These are phyloP conservation scores for Pleurotus sapidus DNA, from an alignment of 768 basidiomycete genomes.

Conservation along the genomic window DNA sequence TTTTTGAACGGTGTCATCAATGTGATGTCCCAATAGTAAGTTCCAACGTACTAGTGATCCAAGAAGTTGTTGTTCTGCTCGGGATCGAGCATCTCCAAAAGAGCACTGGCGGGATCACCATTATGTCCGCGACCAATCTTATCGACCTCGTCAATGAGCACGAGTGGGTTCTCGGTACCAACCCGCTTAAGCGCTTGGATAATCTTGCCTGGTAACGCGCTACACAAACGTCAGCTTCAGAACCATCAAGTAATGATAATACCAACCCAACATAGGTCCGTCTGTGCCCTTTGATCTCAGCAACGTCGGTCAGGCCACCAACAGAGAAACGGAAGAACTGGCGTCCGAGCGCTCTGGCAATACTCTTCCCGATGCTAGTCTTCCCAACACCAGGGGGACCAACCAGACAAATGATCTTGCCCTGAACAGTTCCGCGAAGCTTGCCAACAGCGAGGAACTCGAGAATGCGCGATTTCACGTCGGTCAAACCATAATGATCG, in stretches of 20 bases:
- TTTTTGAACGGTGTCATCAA: constrained; percentile 24
- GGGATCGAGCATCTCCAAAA: constrained; percentile 91
- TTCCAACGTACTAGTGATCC: constrained; percentile 83
- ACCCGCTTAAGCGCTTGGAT: constrained; percentile 93
- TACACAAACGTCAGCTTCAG: constrained; percentile 19
- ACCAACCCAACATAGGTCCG: constrained; percentile 92
- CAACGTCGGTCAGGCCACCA: constrained; percentile 94
- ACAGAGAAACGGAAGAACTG: constrained; percentile 98
- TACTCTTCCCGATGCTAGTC: constrained; percentile 94
- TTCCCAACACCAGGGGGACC: constrained; percentile 99
- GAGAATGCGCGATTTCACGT: constrained; percentile 91
- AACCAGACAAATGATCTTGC: constrained; percentile 95
- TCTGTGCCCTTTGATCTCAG: constrained; percentile 98
- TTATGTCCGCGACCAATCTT: constrained; percentile 92
- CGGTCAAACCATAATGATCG: constrained; percentile 91
- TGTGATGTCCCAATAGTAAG: neutral
- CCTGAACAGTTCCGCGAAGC: constrained; percentile 89
- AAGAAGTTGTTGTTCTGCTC: constrained; percentile 95
- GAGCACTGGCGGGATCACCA: constrained; percentile 88
- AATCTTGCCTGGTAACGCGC: constrained; percentile 91
- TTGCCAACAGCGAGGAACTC: constrained; percentile 97
- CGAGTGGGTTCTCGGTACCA: constrained; percentile 90
- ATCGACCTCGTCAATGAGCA: constrained; percentile 94
- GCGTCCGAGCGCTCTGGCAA: constrained; percentile 84
- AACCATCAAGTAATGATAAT: neutral